Percentiles rank a stretch among this genome's conserved stretches.
phyloP scores from a whole-genome alignment of 1,284 basidiomycete species.

The Trametes hirsuta region DNA sequence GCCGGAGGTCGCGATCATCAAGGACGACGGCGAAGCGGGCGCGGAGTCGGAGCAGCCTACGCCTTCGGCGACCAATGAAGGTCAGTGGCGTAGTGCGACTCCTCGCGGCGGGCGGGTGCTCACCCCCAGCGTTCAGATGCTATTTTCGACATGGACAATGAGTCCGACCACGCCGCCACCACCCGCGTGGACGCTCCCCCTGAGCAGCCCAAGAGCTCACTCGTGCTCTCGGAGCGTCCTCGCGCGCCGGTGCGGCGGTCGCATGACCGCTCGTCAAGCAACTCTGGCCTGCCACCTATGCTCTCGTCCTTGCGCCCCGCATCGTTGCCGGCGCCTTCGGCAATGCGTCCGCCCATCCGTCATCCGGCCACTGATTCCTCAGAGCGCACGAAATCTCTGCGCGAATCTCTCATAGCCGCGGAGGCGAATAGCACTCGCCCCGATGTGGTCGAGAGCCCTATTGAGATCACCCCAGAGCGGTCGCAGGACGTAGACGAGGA shows the following conservation, averaged over 20 bases:
- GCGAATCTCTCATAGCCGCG: slow-evolving; percentile 23
- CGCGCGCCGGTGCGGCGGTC: slow-evolving; percentile 25
- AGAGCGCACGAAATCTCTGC: slow-evolving; percentile 28
- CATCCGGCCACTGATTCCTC: slow-evolving; percentile 14
- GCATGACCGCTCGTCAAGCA: slow-evolving; percentile 34
- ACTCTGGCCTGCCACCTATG: slow-evolving; percentile 53
- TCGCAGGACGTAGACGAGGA: slow-evolving; percentile 13
- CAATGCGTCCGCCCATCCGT: slow-evolving; percentile 24
- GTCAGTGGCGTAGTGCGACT: slow-evolving; percentile 23
- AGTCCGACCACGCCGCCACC: slow-evolving; percentile 30
- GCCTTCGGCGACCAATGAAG: slow-evolving; percentile 25
- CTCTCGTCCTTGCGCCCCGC: slow-evolving; percentile 65
- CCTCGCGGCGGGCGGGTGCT: not conserved
- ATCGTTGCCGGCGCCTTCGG: slow-evolving; percentile 66
- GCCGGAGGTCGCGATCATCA: slow-evolving; percentile 53
- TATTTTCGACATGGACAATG: slow-evolving; percentile 70
- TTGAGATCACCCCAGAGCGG: slow-evolving; percentile 8
- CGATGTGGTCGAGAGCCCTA: slow-evolving; percentile 11
- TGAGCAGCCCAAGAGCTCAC: slow-evolving; percentile 21
- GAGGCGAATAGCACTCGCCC: slow-evolving; percentile 9
- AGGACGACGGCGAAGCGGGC: slow-evolving; percentile 24
- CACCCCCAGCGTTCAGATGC: slow-evolving; percentile 46
- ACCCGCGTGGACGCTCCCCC: slow-evolving; percentile 16
- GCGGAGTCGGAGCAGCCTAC: slow-evolving; percentile 6
- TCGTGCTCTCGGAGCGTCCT: slow-evolving; percentile 22